Conservation (phyloP, 768 basidiomycete genomes). For the Dacryopinax spathularia region DNA sequence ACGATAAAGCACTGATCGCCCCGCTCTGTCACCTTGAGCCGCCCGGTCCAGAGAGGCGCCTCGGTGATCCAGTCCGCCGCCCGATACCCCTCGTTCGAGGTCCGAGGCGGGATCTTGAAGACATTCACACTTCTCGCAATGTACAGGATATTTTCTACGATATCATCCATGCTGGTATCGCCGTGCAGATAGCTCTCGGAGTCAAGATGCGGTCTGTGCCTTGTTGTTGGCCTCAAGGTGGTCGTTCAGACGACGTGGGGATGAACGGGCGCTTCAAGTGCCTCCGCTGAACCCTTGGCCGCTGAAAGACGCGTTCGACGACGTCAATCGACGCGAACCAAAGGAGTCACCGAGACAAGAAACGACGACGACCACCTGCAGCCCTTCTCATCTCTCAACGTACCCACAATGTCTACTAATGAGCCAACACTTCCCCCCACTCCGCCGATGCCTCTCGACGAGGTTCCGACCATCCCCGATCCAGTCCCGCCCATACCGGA, state of each 20-base stretch:
- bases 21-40: conserved; percentile 71
- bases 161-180: conserved; percentile 38
- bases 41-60: conserved; percentile 79
- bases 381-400: too few species aligned
- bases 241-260: conserved; percentile 16
- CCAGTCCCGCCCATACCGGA: background rate
- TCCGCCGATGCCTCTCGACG: background rate
- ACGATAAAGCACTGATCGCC: conserved; percentile 50
- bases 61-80: conserved; percentile 87
- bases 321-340: too few species aligned
- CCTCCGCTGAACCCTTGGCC: background rate
- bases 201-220: background rate
- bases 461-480: background rate
- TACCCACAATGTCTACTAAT: background rate
- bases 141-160: conserved; percentile 80
- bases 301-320: too few species aligned
- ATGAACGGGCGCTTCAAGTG: conserved; percentile 12
- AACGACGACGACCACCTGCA: too few species aligned
- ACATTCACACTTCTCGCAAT: conserved; percentile 90
- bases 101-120: conserved; percentile 81
- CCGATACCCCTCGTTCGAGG: conserved; percentile 74
- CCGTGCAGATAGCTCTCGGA: background rate
- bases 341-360: too few species aligned
- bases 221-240: background rate
- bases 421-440: background rate